Percentiles rank a stretch among this genome's conserved stretches.
phyloP scores from a whole-genome alignment of 2,329 filamentous ascomycete species.

The Fusarium nisikadoi region DNA sequence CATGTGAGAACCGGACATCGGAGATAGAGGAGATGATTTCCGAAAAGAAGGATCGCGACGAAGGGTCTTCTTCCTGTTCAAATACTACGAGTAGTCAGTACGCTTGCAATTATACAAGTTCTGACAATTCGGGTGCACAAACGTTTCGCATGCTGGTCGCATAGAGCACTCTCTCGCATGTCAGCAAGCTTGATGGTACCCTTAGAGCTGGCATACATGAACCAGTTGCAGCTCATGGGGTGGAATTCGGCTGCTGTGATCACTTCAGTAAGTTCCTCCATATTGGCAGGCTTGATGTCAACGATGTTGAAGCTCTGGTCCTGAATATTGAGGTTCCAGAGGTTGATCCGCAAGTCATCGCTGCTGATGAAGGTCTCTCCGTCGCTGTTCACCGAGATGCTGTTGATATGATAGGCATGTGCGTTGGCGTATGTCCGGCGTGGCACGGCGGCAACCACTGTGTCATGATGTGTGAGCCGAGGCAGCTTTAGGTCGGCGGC shows the following conservation, averaged over 20 bases:
- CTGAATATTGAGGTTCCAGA: constrained; percentile 99
- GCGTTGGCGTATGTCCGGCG: constrained; percentile 97
- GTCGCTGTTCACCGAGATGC: constrained; percentile 99
- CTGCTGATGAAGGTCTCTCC: constrained; percentile 99
- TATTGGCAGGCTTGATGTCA: constrained; percentile 99
- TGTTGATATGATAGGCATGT: constrained; percentile 99
- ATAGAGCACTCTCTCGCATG: constrained; percentile 96
- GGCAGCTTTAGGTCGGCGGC: constrained; percentile 90
- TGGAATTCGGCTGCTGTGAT: constrained; percentile 99
- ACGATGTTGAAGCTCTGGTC: constrained; percentile 99
- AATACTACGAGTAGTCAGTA: constrained; percentile 73
- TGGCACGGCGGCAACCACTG: constrained; percentile 95
- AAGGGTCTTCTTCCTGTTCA: constrained; percentile 97
- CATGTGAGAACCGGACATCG: constrained; percentile 95
- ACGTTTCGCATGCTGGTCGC: constrained; percentile 96
- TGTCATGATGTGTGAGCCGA: constrained; percentile 96
- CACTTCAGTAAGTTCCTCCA: constrained; percentile 99
- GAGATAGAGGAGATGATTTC: constrained; percentile 99
- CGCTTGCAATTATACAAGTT: not conserved
- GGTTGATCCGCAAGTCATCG: constrained; percentile 95
- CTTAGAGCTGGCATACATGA: constrained; percentile 99
- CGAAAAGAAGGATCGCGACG: constrained; percentile 97
- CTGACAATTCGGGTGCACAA: constrained; percentile 40
- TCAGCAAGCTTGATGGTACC: constrained; percentile 98
- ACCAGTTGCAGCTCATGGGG: constrained; percentile 97